phyloP scores from a whole-genome alignment of 106 monocot genomes.

The Ottelia alismoides region DNA sequence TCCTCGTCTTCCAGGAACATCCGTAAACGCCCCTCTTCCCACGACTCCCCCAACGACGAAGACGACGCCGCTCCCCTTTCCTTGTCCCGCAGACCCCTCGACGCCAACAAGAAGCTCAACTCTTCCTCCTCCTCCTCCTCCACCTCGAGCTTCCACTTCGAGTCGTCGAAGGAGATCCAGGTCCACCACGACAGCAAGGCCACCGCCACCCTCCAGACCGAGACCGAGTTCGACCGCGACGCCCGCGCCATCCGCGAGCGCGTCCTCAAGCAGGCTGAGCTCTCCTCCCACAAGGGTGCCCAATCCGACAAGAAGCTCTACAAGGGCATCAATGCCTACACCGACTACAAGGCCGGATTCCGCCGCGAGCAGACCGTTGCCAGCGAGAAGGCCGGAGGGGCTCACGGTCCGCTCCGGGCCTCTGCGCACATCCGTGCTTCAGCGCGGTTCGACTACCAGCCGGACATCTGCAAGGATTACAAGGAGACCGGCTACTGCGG shows the following conservation, averaged over 20 bases:
- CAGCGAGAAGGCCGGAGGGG: conserved; percentile 89
- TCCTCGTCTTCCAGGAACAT: conserved; percentile 43
- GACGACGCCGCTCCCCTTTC: neutral
- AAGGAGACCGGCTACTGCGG: conserved; percentile 99
- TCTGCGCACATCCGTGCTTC: conserved; percentile 72
- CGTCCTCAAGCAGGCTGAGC: conserved; percentile 53
- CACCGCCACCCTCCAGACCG: conserved; percentile 86
- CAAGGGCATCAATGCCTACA: conserved; percentile 81
- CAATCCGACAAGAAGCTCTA: conserved; percentile 46
- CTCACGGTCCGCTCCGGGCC: conserved; percentile 86
- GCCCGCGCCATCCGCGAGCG: conserved; percentile 89
- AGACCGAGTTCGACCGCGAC: conserved; percentile 78
- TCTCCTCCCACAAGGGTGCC: conserved; percentile 28
- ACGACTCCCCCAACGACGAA: conserved; percentile 12
- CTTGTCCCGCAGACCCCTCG: conserved; percentile 17
- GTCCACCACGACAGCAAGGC: conserved; percentile 83
- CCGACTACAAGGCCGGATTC: conserved; percentile 97
- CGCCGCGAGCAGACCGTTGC: conserved; percentile 90
- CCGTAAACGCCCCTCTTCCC: conserved; percentile 34
- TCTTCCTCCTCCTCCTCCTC: conserved; percentile 36
- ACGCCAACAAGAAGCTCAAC: conserved; percentile 45
- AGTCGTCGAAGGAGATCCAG: conserved; percentile 79
- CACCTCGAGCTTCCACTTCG: conserved; percentile 56
- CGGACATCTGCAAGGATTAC: conserved; percentile 98
- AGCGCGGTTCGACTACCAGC: conserved; percentile 93